A percentile compares a stretch with the other conserved stretches of the same genome.
Evolutionary conservation across 345 rosid species (phyloP).

Genomic region (Citrus mangshanensis): DNA sequence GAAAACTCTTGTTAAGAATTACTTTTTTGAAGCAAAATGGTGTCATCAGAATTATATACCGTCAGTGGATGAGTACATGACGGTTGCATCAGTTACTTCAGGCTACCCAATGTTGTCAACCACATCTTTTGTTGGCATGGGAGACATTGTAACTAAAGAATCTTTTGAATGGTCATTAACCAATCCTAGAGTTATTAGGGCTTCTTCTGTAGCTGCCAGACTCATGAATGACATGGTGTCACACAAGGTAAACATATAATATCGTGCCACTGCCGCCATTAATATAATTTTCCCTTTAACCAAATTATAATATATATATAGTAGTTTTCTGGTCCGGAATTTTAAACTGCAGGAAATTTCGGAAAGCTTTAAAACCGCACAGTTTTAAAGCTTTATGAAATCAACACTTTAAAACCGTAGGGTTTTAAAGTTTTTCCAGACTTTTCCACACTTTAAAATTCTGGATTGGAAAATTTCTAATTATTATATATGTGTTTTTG

Average conservation of each 20-base stretch:
- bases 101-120: slow-evolving; percentile 12
- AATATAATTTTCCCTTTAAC: no score
- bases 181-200: slow-evolving; percentile 20
- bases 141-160: slow-evolving; percentile 13
- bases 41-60: slow-evolving; percentile 11
- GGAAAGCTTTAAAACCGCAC: fast-evolving
- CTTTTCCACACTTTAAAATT: fast-evolving
- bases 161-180: slow-evolving; percentile 18
- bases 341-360: fast-evolving
- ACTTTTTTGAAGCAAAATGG: slow-evolving; percentile 33
- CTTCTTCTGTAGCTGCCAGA: neutral
- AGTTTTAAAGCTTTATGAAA: no score
- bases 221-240: slow-evolving; percentile 30
- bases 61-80: slow-evolving; percentile 30
- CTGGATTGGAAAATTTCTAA: no score
- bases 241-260: neutral
- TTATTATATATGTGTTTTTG: no score
- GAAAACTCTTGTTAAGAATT: slow-evolving; percentile 14
- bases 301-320: neutral
- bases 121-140: slow-evolving; percentile 25
- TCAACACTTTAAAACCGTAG: no score
- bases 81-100: slow-evolving; percentile 7
- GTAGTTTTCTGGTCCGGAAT: fast-evolving
- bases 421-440: no score
- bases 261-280: no score